These are phyloP conservation scores for Penicillium flavigenum DNA, from an alignment of 495 filamentous ascomycete species.

Conservation along the genomic window DNA sequence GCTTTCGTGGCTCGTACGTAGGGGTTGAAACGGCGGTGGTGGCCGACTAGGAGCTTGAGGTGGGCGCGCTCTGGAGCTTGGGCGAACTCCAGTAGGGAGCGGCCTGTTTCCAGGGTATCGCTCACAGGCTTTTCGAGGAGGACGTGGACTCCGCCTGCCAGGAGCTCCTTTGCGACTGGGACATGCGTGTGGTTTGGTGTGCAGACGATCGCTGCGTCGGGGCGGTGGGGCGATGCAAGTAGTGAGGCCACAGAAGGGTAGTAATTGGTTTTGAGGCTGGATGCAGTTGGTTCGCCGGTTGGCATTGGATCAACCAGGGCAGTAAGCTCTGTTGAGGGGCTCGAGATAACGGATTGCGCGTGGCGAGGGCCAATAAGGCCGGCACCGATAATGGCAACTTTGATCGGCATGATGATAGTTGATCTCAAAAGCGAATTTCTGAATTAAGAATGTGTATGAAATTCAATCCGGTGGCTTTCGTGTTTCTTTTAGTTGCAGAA, in stretches of 20 bases:
- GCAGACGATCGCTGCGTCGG: constrained; percentile 58
- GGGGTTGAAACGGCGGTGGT: constrained; percentile 61
- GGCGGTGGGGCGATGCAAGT: constrained; percentile 36
- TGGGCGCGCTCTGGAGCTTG: constrained; percentile 24
- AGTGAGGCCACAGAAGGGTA: constrained; percentile 43
- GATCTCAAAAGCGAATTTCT: neutral
- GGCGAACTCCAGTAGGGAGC: constrained; percentile 30
- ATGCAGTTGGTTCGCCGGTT: constrained; percentile 28
- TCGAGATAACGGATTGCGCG: constrained; percentile 48
- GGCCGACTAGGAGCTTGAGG: constrained; percentile 55
- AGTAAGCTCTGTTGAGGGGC: constrained; percentile 45
- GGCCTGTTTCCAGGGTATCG: constrained; percentile 43
- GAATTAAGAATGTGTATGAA: neutral
- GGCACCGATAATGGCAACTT: constrained; percentile 54
- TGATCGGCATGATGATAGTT: constrained; percentile 26
- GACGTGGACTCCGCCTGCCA: constrained; percentile 50
- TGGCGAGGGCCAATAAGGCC: constrained; percentile 61
- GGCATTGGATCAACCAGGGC: constrained; percentile 54
- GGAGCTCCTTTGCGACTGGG: constrained; percentile 48
- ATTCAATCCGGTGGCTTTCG: neutral
- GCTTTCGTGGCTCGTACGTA: constrained; percentile 52
- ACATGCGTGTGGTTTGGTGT: constrained; percentile 62
- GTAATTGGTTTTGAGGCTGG: constrained; percentile 30
- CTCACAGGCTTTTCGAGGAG: constrained; percentile 60
- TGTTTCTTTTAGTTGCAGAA: neutral